Base-by-base conservation (phyloP, 495 filamentous ascomycete genomes). In the Clohesyomyces aquaticus region DNA sequence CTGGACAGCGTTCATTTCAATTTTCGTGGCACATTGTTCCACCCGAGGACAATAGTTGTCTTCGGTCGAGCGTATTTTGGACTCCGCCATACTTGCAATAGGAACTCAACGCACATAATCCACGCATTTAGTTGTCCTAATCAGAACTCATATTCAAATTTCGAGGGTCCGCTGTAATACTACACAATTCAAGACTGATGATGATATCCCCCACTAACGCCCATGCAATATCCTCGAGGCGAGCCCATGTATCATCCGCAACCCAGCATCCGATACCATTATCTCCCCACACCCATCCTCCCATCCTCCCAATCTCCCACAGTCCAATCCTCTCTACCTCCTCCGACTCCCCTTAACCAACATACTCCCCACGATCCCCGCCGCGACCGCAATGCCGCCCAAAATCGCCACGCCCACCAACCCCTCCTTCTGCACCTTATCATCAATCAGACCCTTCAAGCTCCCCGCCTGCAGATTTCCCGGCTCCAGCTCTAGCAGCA, bases 331-430 rank as follows among this genome's bases (percentile, higher is more conserved):
- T 23, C 32, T 22, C 59, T 65, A 69, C 47, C 56, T 83, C 78
- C 85, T 85, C 72, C 81, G 79, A 55, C 83, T 71, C 32, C 89
- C 87, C 76, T 84, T 87, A 68, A 96, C 81, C 43, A 98, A 72
- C 68, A 96, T 81, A 32, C 90, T 91, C 25, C 93, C 94, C 27
- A 97, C 87, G 25, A 96, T 86, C n/a, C 92, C 93, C 12, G 92
- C 94, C 9, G 91, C 92, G 65, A 98, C 87, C 43, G 93, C 93
- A 53, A 98, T 81, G 41, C 94, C 94, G 63, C 94, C 91, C 47
- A 98, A 85, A 75, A 98, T 98, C n/a, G 94, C 94, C 63, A 96
- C 91, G 27, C 94, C 94, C 80, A 97, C 79, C 64, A 98, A 70
- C 1, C 94, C 95, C 76, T 98, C 94, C 80, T 86, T 93, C 42